A percentile compares a stretch with the other conserved stretches of the same genome.
These are phyloP conservation scores for Antonospora locustae DNA, from an alignment of 371 early-diverging fungal genomes.

Conservation along the genomic window DNA sequence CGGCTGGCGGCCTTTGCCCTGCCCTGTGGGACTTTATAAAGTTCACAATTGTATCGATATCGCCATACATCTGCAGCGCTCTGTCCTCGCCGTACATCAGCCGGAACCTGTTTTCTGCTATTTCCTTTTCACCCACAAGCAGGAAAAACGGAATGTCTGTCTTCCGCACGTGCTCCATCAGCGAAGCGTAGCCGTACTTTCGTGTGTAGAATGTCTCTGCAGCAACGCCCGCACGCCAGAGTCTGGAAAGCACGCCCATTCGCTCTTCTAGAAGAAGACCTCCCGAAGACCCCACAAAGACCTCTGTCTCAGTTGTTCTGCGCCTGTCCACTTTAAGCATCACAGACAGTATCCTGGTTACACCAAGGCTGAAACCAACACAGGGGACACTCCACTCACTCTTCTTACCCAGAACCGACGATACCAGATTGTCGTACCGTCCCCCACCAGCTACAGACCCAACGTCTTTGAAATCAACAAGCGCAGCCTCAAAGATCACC, in stretches of 20 bases:
- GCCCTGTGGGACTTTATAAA: too few relatives aligned
- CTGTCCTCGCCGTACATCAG: too few relatives aligned
- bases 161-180: slow-evolving; percentile 34
- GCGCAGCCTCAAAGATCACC: slow-evolving; percentile 87
- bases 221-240: slow-evolving; percentile 72
- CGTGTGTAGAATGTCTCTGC: slow-evolving; percentile 77
- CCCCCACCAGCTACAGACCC: slow-evolving; percentile 98
- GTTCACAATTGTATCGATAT: too few relatives aligned
- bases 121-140: slow-evolving; percentile 41
- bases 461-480: slow-evolving; percentile 56
- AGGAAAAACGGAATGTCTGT: slow-evolving; percentile 19
- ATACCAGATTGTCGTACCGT: slow-evolving; percentile 90
- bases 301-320: slow-evolving; percentile 59
- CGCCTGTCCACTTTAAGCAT: slow-evolving; percentile 47
- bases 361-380: slow-evolving; percentile 87
- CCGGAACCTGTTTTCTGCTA: too few relatives aligned
- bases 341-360: slow-evolving; percentile 82
- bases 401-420: slow-evolving; percentile 64
- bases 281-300: slow-evolving; percentile 70
- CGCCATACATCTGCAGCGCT: too few relatives aligned
- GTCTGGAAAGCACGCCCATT: slow-evolving; percentile 65
- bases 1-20: too few relatives aligned
- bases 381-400: slow-evolving; percentile 65
- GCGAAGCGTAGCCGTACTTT: slow-evolving; percentile 61
- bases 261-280: slow-evolving; percentile 76